These are phyloP conservation scores for Heliosperma pusillum DNA, from an alignment of 148 eudicot genomes.

Conservation along the genomic window DNA sequence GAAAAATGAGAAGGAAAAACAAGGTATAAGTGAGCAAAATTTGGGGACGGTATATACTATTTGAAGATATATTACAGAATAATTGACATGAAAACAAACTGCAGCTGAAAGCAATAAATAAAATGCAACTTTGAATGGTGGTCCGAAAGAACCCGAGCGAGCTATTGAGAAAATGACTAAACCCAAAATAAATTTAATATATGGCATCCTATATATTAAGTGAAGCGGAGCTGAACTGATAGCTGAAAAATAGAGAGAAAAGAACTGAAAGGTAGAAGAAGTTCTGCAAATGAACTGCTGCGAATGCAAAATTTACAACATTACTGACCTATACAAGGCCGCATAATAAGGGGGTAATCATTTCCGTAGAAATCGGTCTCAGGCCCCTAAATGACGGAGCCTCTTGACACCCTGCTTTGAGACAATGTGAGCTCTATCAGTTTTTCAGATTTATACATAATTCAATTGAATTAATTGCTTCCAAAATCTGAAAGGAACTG, in stretches of 20 bases:
- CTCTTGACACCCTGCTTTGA: constrained; percentile 88
- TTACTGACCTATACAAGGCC: constrained; percentile 86
- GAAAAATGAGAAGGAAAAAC: background rate
- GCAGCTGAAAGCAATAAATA: background rate
- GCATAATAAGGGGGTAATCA: constrained; percentile 66
- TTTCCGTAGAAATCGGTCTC: constrained; percentile 78
- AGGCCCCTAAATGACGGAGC: constrained; percentile 76
- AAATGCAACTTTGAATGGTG: background rate
- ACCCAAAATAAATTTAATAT: constrained; percentile 17
- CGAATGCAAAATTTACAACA: constrained; percentile 38
- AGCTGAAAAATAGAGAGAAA: constrained; percentile 32
- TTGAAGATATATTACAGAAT: background rate
- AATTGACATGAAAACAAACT: background rate
- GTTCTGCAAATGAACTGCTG: constrained; percentile 42
- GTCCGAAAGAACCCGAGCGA: background rate
- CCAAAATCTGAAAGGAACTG: constrained; percentile 43
- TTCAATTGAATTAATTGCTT: constrained; percentile 30
- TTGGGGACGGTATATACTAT: background rate
- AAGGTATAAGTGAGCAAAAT: background rate
- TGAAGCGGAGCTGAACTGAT: constrained; percentile 21
- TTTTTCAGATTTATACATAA: constrained; percentile 28
- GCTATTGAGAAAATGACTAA: constrained; percentile 20
- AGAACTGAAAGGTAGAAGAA: background rate
- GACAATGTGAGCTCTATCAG: constrained; percentile 77
- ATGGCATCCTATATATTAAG: constrained; percentile 5